A percentile compares a stretch with the other conserved stretches of the same genome.
Evolutionary conservation across 139 green algal genomes (phyloP).

Genomic region (Chloropicon primus): DNA sequence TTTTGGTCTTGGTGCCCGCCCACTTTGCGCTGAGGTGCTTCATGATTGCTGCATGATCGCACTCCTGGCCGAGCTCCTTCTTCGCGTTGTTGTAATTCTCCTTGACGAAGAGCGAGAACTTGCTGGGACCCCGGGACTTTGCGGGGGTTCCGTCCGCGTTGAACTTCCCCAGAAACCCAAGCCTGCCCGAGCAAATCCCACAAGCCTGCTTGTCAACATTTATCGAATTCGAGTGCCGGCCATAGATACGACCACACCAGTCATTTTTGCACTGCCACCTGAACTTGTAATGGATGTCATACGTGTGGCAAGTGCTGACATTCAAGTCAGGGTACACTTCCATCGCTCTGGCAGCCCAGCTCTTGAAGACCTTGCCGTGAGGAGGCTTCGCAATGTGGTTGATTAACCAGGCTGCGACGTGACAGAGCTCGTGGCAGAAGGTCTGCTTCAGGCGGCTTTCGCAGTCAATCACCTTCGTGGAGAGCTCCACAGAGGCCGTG

Average conservation of each 20-base stretch:
- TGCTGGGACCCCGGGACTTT: background rate
- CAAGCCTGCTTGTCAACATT: conserved; percentile 33
- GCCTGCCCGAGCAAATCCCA: conserved; percentile 26
- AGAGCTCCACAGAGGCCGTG: conserved; percentile 30
- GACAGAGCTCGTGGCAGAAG: conserved; percentile 34
- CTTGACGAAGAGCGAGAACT: background rate
- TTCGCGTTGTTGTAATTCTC: background rate
- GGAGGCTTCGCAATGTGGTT: conserved; percentile 23
- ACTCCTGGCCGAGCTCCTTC: background rate
- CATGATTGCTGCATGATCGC: background rate
- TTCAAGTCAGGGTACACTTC: conserved; percentile 20
- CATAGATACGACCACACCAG: conserved; percentile 28
- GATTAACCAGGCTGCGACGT: conserved; percentile 40
- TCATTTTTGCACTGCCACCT: conserved; percentile 32
- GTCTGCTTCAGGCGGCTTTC: conserved; percentile 29
- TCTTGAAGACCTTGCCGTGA: conserved; percentile 35
- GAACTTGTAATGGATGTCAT: conserved; percentile 24
- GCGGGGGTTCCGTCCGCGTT: conserved; percentile 7
- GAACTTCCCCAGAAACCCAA: conserved; percentile 35
- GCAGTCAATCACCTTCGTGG: conserved; percentile 34
- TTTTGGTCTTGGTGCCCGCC: too few relatives aligned
- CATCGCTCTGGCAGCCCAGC: conserved; percentile 26
- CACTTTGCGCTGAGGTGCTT: background rate
- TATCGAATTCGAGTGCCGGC: conserved; percentile 44
- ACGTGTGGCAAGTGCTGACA: conserved; percentile 37